Evolutionary conservation across 768 basidiomycete species (phyloP).

Genomic region (Lyophyllum shimeji): DNA sequence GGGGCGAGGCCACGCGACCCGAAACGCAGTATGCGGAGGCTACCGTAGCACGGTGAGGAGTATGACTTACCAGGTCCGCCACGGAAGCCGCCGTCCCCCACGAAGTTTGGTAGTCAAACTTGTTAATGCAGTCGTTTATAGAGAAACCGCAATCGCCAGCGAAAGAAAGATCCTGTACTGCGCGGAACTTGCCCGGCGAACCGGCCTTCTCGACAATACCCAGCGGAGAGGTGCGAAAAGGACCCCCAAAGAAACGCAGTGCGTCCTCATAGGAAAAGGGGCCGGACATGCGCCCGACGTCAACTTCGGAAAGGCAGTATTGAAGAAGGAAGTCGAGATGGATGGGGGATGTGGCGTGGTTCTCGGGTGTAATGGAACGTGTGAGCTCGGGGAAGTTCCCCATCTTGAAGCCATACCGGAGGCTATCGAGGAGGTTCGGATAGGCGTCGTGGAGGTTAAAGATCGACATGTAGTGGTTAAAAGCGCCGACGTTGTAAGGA

Average conservation of each 20-base stretch:
- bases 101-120: background rate
- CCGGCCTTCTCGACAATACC: background rate
- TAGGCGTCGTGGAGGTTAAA: too few relatives aligned
- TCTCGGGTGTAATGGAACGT: background rate
- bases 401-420: constrained; percentile 17
- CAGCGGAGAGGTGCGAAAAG: constrained; percentile 2
- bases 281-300: background rate
- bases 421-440: background rate
- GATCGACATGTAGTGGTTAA: background rate
- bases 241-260: background rate
- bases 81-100: background rate
- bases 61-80: background rate
- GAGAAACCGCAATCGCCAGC: background rate
- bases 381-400: constrained; percentile 30
- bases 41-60: background rate
- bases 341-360: too few relatives aligned
- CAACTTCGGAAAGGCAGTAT: too few relatives aligned
- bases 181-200: background rate
- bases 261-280: background rate
- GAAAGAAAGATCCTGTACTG: background rate
- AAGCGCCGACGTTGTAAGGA: constrained; percentile 24
- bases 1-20: too few relatives aligned
- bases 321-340: too few relatives aligned
- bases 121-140: constrained; percentile 2
- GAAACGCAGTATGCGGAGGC: too few relatives aligned